A percentile compares a stretch with the other conserved stretches of the same genome.
Conservation (phyloP, 495 filamentous ascomycete genomes). For the Trypethelium eluteriae region DNA sequence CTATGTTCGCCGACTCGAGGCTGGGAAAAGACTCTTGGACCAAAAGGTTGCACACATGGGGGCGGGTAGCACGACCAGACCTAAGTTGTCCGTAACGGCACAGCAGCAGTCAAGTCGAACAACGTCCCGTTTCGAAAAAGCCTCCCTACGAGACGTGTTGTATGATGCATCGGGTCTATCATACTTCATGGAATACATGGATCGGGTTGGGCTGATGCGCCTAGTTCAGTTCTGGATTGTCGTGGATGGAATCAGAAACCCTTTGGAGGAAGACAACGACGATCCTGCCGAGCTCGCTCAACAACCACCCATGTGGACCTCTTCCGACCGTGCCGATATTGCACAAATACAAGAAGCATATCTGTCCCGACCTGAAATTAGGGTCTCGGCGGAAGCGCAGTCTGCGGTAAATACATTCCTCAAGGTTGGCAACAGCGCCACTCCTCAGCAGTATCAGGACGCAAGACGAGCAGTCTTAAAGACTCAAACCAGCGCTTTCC, state of each 20-base stretch:
- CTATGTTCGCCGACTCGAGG: conserved; percentile 81
- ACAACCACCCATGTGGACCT: conserved; percentile 65
- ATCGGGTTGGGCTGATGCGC: conserved; percentile 75
- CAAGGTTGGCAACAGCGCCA: conserved; percentile 64
- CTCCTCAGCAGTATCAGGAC: conserved; percentile 69
- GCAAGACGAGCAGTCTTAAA: conserved; percentile 74
- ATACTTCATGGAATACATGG: conserved; percentile 99
- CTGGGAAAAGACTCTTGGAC: conserved; percentile 82
- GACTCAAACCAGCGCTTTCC: conserved; percentile 73
- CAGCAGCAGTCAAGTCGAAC: conserved; percentile 5
- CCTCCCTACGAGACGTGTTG: conserved; percentile 71
- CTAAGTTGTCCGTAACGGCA: conserved; percentile 27
- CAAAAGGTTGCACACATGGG: conserved; percentile 79
- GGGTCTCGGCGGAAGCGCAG: conserved; percentile 60
- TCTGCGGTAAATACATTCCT: conserved; percentile 68
- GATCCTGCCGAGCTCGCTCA: conserved; percentile 58
- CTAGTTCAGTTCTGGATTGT: conserved; percentile 98
- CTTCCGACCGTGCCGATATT: conserved; percentile 78
- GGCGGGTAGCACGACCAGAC: conserved; percentile 50
- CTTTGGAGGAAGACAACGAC: conserved; percentile 76
- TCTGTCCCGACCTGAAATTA: conserved; percentile 71
- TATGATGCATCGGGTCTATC: conserved; percentile 83
- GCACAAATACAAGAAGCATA: conserved; percentile 86
- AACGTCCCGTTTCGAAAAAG: conserved; percentile 55
- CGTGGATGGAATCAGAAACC: conserved; percentile 94